A percentile compares a stretch with the other conserved stretches of the same genome.
Conservation (phyloP, 768 basidiomycete species). For the Leccinum disarticulatum region DNA sequence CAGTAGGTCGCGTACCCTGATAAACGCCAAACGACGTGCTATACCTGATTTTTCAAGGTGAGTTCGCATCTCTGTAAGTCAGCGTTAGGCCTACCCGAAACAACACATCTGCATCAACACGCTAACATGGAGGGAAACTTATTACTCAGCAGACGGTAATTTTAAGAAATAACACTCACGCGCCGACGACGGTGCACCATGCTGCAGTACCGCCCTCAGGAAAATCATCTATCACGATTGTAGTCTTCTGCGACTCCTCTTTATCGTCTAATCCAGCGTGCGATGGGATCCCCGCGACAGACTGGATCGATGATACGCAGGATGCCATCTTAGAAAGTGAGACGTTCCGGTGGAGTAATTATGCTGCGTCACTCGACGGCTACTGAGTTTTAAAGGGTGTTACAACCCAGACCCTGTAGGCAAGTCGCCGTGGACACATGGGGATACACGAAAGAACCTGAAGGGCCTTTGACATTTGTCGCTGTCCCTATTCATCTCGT, state of each 20-base stretch:
- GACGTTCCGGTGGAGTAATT: not conserved
- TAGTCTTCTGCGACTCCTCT: not conserved
- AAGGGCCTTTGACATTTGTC: not conserved
- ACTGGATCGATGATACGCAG: conserved; percentile 4
- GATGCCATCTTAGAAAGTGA: conserved; percentile 5
- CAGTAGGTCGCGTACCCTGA: conserved; percentile 29
- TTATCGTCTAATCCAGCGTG: not conserved
- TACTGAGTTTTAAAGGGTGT: not conserved
- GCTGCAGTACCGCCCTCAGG: conserved; percentile 31
- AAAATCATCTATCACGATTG: conserved; percentile 10
- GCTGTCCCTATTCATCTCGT: not conserved
- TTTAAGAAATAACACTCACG: conserved; percentile 11
- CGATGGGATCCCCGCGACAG: not conserved
- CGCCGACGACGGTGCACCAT: conserved; percentile 26
- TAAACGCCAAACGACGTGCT: conserved; percentile 40
- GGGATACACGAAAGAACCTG: not conserved
- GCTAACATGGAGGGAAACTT: conserved; percentile 13
- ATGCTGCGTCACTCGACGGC: not conserved
- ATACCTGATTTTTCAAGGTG: conserved; percentile 26
- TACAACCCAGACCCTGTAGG: not conserved
- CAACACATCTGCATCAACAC: conserved; percentile 33
- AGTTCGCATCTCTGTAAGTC: not conserved
- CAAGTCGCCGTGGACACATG: not conserved
- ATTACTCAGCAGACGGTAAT: not conserved
- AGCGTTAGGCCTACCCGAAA: conserved; percentile 26